Evolutionary conservation across 2,329 filamentous ascomycete genomes (phyloP), one percentile per base, ranked within the genome.

Genomic region (Neodidymelliopsis sp.): DNA sequence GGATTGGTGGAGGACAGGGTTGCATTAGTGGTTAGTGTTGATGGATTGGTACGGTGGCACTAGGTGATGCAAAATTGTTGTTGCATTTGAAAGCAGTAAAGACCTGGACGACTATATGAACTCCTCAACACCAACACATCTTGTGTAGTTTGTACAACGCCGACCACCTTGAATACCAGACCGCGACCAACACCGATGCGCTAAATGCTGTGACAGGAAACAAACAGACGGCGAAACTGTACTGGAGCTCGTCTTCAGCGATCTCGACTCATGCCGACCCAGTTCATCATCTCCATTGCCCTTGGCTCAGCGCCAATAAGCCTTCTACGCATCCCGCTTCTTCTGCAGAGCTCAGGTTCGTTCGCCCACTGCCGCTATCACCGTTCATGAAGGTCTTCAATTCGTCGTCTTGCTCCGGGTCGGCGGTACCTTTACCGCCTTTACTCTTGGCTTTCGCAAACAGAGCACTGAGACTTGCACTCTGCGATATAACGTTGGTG

Each of bases 251-350:
- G 34, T 13, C 23, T 11, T 24, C 19, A 15, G 23, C 18, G 5
- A 8, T 37, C 34, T 15, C 4, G 25, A 25, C 7, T 22, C 3
- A 37, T 15, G 10, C 15, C 4, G 3, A 10, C 6, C 19, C 9
- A 20, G 4, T 23, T 40, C 2, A 37, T 57, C 50, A 79, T 53
- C 70, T 82, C 91, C 92, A 97, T 66, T 90, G 90, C n/a, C 92
- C 93, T 74, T 96, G 90, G 64, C 91, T 95, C 34, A 97, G 79
- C 39, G 90, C 93, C 55, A 97, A 73, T 56, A 97, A 75, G n/a
- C 91, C 91, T 44, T 93, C 90, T 35, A 96, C 87, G 66, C 91
- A 95, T 68, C 95, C 91, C 71, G 96, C 80, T 67, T 97, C 93
- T 49, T 79, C 77, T 15, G 75, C 76, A 9, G 72, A 74, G 30